Evolutionary conservation across 805 yeast genomes (phyloP).

Genomic region (Wickerhamiella cacticola): DNA sequence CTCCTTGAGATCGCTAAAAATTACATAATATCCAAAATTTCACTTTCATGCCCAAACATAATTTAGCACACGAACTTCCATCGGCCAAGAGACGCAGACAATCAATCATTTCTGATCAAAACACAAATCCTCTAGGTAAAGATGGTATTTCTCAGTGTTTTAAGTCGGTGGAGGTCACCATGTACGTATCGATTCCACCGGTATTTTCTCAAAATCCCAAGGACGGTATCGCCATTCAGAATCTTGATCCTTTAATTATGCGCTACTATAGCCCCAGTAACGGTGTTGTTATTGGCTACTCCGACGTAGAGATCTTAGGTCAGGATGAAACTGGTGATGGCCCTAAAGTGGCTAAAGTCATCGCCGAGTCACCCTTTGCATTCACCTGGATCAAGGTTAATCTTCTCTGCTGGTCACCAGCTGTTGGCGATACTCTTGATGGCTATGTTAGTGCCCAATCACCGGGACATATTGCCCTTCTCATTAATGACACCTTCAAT

Average conservation of each 20-base stretch:
- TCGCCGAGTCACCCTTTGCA: constrained; percentile 75
- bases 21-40: not conserved
- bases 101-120: constrained; percentile 14
- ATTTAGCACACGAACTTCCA: not conserved
- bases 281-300: constrained; percentile 79
- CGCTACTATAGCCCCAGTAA: constrained; percentile 55
- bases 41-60: constrained; percentile 7
- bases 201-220: constrained; percentile 53
- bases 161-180: constrained; percentile 42
- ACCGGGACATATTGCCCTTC: constrained; percentile 84
- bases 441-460: constrained; percentile 88
- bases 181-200: constrained; percentile 87
- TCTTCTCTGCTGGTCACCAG: constrained; percentile 80
- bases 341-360: constrained; percentile 46
- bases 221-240: constrained; percentile 75
- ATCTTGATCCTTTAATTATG: constrained; percentile 82
- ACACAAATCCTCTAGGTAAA: constrained; percentile 22
- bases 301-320: constrained; percentile 44
- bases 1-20: not conserved
- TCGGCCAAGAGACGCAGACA: constrained; percentile 17
- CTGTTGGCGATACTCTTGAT: constrained; percentile 71
- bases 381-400: constrained; percentile 80
- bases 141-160: constrained; percentile 48
- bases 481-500: constrained; percentile 87
- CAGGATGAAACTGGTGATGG: constrained; percentile 34